Evolutionary conservation across 352 stramenopile species (phyloP), one percentile per base, ranked within the genome.

Genomic region (Pythium sp.): DNA sequence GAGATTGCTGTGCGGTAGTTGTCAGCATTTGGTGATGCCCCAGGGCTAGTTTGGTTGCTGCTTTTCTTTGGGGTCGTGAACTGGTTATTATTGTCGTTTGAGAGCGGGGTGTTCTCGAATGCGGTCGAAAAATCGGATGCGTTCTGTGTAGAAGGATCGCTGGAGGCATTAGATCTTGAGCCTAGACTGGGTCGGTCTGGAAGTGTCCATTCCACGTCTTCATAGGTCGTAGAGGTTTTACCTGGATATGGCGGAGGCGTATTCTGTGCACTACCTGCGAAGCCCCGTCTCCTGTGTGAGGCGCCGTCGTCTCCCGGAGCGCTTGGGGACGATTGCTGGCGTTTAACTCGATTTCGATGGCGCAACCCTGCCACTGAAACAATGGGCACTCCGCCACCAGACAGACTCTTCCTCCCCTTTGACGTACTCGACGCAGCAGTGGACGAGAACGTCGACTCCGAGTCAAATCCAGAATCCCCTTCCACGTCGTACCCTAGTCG

Each of bases 311-410:
- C 34, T 3, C 75, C 64, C 28, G 49, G 64, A 8, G 64, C 36
- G 24, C 58, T 65, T 28, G 72, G 70, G 3, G 78, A 63, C 2
- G 75, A 79, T 5, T 73, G 61, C 49, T 79, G 75, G 2, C 70
- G 70, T 46, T 74, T 74, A 22, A 81, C 55, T 20, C 72, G 69
- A 18, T 38, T 70, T 22, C 70, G 63, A 36, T 68, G 62, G 7
- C 67, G 67, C 41, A 63, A 22, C 18, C 57, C 57, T 18, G 65
- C 34, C 12, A 65, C 54, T 2, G 65, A 61, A 9, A 70, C 58
- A 7, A 68, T 57, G 24, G 65, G 58, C 1, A 65, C 58, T 36
- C 58, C 34, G 26, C n/a, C 58, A n/a, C n/a, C 58, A 54, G 8
- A 43, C n/a, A 51, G 9, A 43, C 53, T 68, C 34, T 43, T 55